These are phyloP conservation scores for Uronychia binucleata DNA, from an alignment of 73 alveolate species.

Conservation along the genomic window DNA sequence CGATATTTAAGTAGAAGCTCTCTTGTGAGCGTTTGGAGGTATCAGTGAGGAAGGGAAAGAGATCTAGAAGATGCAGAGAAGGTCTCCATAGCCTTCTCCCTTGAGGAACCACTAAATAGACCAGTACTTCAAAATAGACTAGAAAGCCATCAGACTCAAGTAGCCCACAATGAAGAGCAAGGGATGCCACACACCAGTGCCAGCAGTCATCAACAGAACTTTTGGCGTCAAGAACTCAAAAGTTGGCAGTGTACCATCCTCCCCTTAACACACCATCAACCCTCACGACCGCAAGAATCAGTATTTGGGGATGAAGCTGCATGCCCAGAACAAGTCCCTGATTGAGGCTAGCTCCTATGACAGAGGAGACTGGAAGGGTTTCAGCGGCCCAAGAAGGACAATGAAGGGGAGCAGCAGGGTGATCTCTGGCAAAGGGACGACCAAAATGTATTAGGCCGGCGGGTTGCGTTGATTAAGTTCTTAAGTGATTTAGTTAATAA, in stretches of 20 bases:
- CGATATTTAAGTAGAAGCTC: neutral
- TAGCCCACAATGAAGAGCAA: neutral
- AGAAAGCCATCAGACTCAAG: neutral
- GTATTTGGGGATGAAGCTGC: too few relatives aligned
- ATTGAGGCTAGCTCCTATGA: too few relatives aligned
- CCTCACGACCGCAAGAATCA: too few relatives aligned
- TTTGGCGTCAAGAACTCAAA: neutral
- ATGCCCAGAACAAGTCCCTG: too few relatives aligned
- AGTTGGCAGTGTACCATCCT: neutral
- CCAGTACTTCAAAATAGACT: neutral
- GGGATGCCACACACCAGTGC: neutral
- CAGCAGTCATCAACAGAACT: neutral
- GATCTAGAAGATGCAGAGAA: neutral
- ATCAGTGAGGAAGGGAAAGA: neutral
- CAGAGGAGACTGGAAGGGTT: too few relatives aligned
- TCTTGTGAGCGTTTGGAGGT: neutral
- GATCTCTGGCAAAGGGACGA: too few relatives aligned
- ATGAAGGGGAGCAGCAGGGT: too few relatives aligned
- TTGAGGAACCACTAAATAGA: neutral
- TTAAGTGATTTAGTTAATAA: too few relatives aligned
- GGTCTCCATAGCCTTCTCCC: neutral
- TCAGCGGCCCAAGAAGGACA: too few relatives aligned
- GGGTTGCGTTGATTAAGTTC: too few relatives aligned
- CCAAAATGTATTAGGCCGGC: too few relatives aligned
- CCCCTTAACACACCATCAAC: neutral